Evolutionary conservation across 2,329 filamentous ascomycete species (phyloP), one percentile per base, ranked within the genome.

Genomic region (Onygenales sp.): DNA sequence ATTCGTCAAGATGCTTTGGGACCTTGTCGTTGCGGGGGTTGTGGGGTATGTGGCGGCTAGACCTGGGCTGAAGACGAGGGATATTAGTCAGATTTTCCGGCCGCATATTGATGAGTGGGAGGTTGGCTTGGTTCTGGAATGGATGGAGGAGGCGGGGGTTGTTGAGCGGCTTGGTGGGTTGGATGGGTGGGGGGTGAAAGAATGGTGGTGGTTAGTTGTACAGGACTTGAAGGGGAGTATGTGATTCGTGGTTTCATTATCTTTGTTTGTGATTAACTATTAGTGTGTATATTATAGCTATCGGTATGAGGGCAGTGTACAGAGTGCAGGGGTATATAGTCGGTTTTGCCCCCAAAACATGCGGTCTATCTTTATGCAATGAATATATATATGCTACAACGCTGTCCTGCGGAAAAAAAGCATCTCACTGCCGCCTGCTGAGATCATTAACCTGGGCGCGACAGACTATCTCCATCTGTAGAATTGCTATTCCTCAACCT

Each of bases 121-220:
- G 58, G 62, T 72, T 7, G 60, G 65, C 52, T 42, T 70, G 39
- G 50, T 74, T 49, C 57, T 76, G 43, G 61, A 65, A 10, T 77
- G 74, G 74, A 45, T 74, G 59, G 59, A 62, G 9, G 51, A 57
- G n/a, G 63, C 63, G 21, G 62, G 61, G 5, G 58, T 61, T 32
- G 61, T 61, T 51, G 53, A 54, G 52, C 56, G 43, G 45, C 31
- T 54, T 40, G 46, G 45, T 49, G 48, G 52, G 27, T 32, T 58
- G 45, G 14, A 52, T 51, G 47, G 52, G 56, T 72, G 69, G 64
- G 57, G 52, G 33, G 61, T 71, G 10, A 60, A 59, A 39, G 67
- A 71, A 51, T 72, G 68, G 62, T 74, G 72, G 72, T 74, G 70
- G 70, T 61, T 72, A 61, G 61, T 66, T 54, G 49, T 70, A 42